A percentile compares a stretch with the other conserved stretches of the same genome.
Evolutionary conservation across 495 filamentous ascomycete genomes (phyloP).

Genomic region (Lichenothelia convexa): DNA sequence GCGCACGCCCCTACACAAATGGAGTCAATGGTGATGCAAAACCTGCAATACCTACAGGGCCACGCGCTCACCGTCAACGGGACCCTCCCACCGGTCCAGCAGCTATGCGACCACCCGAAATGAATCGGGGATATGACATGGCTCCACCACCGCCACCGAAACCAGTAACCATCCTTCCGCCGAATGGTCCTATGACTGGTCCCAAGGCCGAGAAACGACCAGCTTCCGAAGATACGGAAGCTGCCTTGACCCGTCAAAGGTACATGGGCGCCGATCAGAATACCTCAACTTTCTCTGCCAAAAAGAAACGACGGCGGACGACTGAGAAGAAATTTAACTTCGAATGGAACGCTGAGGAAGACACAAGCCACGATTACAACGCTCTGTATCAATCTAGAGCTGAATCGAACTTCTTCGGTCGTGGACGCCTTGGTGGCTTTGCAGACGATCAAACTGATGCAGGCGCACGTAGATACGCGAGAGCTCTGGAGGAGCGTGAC

Average conservation of each 20-base stretch:
- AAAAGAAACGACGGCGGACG: constrained; percentile 88
- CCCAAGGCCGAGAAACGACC: constrained; percentile 35
- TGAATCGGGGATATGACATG: constrained; percentile 34
- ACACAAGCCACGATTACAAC: constrained; percentile 81
- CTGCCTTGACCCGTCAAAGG: constrained; percentile 54
- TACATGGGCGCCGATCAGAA: constrained; percentile 90
- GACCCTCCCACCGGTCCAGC: constrained; percentile 36
- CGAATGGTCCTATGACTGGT: too few relatives aligned
- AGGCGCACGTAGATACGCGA: constrained; percentile 54
- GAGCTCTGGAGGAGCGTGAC: constrained; percentile 62
- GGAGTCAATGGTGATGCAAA: constrained; percentile 15
- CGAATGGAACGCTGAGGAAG: constrained; percentile 93
- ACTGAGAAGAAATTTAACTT: constrained; percentile 98
- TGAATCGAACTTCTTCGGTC: constrained; percentile 61
- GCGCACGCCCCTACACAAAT: constrained; percentile 7
- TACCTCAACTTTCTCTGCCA: constrained; percentile 77
- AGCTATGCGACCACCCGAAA: constrained; percentile 28
- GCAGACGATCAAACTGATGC: constrained; percentile 57
- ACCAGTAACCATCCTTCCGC: constrained; percentile 17
- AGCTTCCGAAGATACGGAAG: constrained; percentile 56
- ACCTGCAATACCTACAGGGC: constrained; percentile 50
- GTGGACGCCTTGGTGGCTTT: constrained; percentile 68
- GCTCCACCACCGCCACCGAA: constrained; percentile 34
- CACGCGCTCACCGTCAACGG: constrained; percentile 49
- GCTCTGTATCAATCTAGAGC: constrained; percentile 64